Base-by-base conservation (phyloP, 2,329 filamentous ascomycete species). In the Cladosporium sp. region DNA sequence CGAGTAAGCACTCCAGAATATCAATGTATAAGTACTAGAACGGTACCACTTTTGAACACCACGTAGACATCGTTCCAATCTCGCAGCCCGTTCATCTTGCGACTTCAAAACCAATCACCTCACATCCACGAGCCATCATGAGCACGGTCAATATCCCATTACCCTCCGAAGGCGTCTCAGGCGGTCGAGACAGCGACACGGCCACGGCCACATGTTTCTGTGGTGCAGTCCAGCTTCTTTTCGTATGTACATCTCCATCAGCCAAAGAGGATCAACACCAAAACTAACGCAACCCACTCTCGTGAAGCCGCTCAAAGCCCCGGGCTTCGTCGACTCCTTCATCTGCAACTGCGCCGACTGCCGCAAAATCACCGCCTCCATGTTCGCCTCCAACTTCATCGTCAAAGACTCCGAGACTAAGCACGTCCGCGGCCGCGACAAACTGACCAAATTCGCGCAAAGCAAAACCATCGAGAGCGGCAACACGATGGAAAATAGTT, bases 311-410 rank as follows among this genome's bases (percentile, higher is more conserved):
- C 77, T 71, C 17, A 62, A 77, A 60, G 74, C 69, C 0, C 74
- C 75, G 1, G 78, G 75, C 12, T 67, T 85, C 0, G 60, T 80
- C n/a, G 70, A 72, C 58, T 78, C 73, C 4, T 85, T 85, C 65
- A 63, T 85, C 63, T 87, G 83, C 71, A 75, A 86, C 72, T 87
- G 83, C 68, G 67, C 70, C 25, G 83, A 86, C 69, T 85, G 82
- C 69, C 81, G 74, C 65, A 86, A 86, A 64, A 75, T 87, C 59
- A 85, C 82, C 0, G 81, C 83, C 0, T 83, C 82, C 0, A 83
- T 85, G 80, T 85, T 83, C 70, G 79, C 82, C 2, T 79, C 81
- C 54, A 85, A 83, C 70, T 83, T 86, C 65, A 75, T 75, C 58
- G 68, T 84, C 39, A 60, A 65, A 10, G 74, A 83, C 65, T 44